A percentile compares a stretch with the other conserved stretches of the same genome.
phyloP scores from a whole-genome alignment of 73 alveolate genomes.

The Paramecium primaurelia region DNA sequence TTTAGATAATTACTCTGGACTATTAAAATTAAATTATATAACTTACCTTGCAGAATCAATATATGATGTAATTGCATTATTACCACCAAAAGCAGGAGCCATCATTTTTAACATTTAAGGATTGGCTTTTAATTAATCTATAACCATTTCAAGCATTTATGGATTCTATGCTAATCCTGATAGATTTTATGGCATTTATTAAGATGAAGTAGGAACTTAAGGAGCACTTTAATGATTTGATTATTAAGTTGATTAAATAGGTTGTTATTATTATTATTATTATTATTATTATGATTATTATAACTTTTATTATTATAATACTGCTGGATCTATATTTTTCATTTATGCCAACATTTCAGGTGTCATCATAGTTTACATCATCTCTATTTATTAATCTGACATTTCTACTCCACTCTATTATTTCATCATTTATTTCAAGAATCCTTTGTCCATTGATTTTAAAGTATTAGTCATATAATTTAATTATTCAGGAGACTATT shows the following conservation, averaged over 20 bases:
- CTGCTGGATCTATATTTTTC: slow-evolving; percentile 39
- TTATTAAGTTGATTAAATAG: neutral
- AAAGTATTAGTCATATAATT: slow-evolving; percentile 29
- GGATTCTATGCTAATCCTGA: slow-evolving; percentile 59
- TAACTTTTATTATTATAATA: neutral
- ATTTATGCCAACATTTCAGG: slow-evolving; percentile 47
- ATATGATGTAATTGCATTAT: slow-evolving; percentile 32
- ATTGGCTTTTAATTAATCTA: slow-evolving; percentile 68
- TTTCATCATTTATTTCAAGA: slow-evolving; percentile 46
- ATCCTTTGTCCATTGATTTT: slow-evolving; percentile 51
- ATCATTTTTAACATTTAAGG: slow-evolving; percentile 79
- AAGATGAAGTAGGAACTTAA: neutral
- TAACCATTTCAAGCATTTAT: slow-evolving; percentile 68
- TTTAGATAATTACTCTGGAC: neutral
- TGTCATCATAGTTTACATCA: slow-evolving; percentile 59
- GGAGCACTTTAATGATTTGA: neutral
- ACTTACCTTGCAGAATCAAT: neutral
- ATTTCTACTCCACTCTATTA: slow-evolving; percentile 35
- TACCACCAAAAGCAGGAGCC: slow-evolving; percentile 70
- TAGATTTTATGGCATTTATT: slow-evolving; percentile 61
- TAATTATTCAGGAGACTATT: slow-evolving; percentile 29
- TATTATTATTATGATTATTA: neutral
- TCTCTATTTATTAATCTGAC: slow-evolving; percentile 37
- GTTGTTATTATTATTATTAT: neutral
- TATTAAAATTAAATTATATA: neutral